Evolutionary conservation across 805 yeast genomes (phyloP).

Genomic region (Myxozyma nipponensis): DNA sequence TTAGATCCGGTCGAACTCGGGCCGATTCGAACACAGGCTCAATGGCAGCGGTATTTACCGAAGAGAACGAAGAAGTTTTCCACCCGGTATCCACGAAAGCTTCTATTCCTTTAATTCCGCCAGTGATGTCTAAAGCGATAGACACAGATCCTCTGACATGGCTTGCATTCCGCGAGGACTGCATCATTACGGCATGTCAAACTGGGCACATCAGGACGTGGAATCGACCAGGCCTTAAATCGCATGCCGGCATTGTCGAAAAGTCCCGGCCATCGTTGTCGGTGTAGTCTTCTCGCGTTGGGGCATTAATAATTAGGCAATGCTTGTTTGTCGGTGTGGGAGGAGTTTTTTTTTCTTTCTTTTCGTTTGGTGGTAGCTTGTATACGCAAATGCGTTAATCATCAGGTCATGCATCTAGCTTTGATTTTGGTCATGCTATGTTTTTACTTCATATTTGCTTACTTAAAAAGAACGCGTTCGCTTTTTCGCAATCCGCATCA

Average conservation of each 20-base stretch:
- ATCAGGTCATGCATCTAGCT: too few species aligned
- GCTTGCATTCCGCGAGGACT: constrained; percentile 24
- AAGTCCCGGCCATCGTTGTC: not conserved
- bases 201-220: constrained; percentile 28
- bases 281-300: too few species aligned
- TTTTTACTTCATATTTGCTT: too few species aligned
- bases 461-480: too few species aligned
- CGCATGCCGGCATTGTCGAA: constrained; percentile 9
- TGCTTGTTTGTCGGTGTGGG: not conserved
- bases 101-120: constrained; percentile 26
- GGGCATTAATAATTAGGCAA: too few species aligned
- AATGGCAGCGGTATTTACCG: constrained; percentile 3
- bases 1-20: constrained; percentile 8
- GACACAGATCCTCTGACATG: constrained; percentile 27
- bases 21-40: constrained; percentile 18
- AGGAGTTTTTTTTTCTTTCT: not conserved
- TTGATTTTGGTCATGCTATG: too few species aligned
- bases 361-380: not conserved
- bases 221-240: constrained; percentile 25
- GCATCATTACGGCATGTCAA: constrained; percentile 23
- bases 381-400: not conserved
- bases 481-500: too few species aligned
- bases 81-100: constrained; percentile 26
- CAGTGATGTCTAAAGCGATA: constrained; percentile 26
- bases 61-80: constrained; percentile 21